These are phyloP conservation scores for Torulaspora delbrueckii DNA, from an alignment of 805 yeast species.

Conservation along the genomic window DNA sequence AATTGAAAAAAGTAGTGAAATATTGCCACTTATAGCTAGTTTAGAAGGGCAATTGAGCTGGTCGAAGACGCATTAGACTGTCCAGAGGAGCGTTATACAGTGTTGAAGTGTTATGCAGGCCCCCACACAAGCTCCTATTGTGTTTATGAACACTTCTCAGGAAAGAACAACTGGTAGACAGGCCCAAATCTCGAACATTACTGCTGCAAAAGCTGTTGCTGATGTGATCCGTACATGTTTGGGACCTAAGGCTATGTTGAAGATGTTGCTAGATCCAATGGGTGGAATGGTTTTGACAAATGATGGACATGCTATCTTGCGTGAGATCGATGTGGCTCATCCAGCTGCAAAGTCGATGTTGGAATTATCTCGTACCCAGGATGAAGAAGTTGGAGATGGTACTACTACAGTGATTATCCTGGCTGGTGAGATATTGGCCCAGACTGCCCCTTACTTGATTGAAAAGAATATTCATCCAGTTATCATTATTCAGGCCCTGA, in stretches of 20 bases:
- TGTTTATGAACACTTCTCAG: constrained; percentile 78
- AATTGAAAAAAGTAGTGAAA: neutral
- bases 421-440: constrained; percentile 96
- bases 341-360: constrained; percentile 99
- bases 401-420: constrained; percentile 95
- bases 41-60: neutral
- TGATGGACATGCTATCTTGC: constrained; percentile 96
- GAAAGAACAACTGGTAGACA: constrained; percentile 95
- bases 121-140: constrained; percentile 78
- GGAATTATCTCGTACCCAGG: constrained; percentile 94
- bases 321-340: constrained; percentile 96
- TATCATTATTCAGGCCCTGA: constrained; percentile 88
- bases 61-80: neutral
- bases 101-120: constrained; percentile 12
- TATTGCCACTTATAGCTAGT: constrained; percentile 3
- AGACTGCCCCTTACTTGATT: constrained; percentile 80
- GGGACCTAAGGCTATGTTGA: constrained; percentile 98
- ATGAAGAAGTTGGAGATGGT: constrained; percentile 98
- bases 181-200: constrained; percentile 94
- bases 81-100: neutral
- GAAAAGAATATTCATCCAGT: constrained; percentile 97
- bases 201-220: constrained; percentile 99
- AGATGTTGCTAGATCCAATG: constrained; percentile 92
- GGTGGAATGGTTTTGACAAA: constrained; percentile 95
- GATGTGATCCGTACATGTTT: constrained; percentile 96